These are phyloP conservation scores for Pseudogymnoascus sp. DNA, from an alignment of 2,329 filamentous ascomycete genomes.

Conservation along the genomic window DNA sequence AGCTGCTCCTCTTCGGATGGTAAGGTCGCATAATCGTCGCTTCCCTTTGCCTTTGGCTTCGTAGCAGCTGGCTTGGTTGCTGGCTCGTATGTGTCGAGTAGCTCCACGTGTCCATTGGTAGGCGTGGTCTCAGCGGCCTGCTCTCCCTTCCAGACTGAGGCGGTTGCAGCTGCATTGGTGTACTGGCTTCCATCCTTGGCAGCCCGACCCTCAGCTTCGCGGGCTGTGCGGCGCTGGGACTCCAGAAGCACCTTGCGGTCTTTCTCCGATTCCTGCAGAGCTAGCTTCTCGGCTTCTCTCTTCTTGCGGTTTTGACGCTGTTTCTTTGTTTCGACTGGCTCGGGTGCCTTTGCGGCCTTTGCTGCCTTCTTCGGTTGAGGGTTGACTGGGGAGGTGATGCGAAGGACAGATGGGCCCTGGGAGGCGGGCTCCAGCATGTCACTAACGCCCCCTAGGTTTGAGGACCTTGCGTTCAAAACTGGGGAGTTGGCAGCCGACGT, in stretches of 20 bases:
- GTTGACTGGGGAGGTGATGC: constrained; percentile 61
- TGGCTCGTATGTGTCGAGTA: constrained; percentile 50
- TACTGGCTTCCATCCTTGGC: constrained; percentile 70
- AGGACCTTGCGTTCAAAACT: constrained; percentile 44
- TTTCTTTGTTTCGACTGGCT: constrained; percentile 80
- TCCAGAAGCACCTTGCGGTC: constrained; percentile 69
- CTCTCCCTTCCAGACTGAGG: constrained; percentile 36
- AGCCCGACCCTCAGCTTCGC: constrained; percentile 72
- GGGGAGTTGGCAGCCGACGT: constrained; percentile 63
- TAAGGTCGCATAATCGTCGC: constrained; percentile 21
- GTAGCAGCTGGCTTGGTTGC: constrained; percentile 25
- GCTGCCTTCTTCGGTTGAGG: constrained; percentile 52
- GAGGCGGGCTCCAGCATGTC: constrained; percentile 81
- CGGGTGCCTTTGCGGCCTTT: constrained; percentile 48
- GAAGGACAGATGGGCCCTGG: constrained; percentile 64
- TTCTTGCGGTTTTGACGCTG: constrained; percentile 89
- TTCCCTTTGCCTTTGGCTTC: constrained; percentile 11
- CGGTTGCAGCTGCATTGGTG: constrained; percentile 31
- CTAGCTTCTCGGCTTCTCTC: constrained; percentile 68
- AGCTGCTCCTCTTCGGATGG: constrained; percentile 57
- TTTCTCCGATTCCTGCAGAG: constrained; percentile 69
- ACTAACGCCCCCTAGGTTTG: constrained; percentile 54
- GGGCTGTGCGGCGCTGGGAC: constrained; percentile 72
- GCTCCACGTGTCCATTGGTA: constrained; percentile 31
- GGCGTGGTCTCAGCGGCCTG: constrained; percentile 22